Evolutionary conservation across 2,329 filamentous ascomycete genomes (phyloP), one percentile per base, ranked within the genome.

Genomic region (Tolypocladium sp.): DNA sequence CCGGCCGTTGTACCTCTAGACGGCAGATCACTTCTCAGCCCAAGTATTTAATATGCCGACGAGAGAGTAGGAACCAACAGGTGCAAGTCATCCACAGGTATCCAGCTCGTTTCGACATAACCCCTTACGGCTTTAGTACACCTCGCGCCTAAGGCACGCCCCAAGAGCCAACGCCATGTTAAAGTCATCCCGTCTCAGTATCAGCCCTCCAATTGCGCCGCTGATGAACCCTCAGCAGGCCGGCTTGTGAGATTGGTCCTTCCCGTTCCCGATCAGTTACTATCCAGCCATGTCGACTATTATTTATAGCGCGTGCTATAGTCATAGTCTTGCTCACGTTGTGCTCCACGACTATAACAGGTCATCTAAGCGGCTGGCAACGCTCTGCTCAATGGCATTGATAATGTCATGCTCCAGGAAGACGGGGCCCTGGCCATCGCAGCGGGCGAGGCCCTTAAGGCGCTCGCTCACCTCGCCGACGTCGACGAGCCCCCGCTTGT

Each of bases 341-440:
- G 55, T 4, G 41, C 41, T 35, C 30, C 49, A 13, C 49, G 8
- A 30, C 44, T 58, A 64, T 59, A 82, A 66, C 61, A 96, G 78
- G 71, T 94, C 90, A 72, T 96, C 91, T 52, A 85, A 89, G 22
- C 89, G 89, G 65, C 84, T 86, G 27, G 87, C 85, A 37, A 89
- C 87, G 68, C 91, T 93, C 67, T 88, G 82, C 71, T 91, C 83
- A 63, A 97, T 92, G 20, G 90, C 91, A 62, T 80, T 77, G 51
- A 85, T 73, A 20, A 97, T 87, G 52, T 85, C 83, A 30, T 82
- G 76, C 72, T 96, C 92, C 62, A 89, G 87, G 66, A 96, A 96
- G 46, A 94, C 92, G 2, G 92, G 92, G 0, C 92, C 89, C 69
- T 91, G 88, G 2, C 92, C 92, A 73, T 97, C 90, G 70, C 92